Conservation (phyloP, 2,329 filamentous ascomycete genomes). For the Penicillium sp. region DNA sequence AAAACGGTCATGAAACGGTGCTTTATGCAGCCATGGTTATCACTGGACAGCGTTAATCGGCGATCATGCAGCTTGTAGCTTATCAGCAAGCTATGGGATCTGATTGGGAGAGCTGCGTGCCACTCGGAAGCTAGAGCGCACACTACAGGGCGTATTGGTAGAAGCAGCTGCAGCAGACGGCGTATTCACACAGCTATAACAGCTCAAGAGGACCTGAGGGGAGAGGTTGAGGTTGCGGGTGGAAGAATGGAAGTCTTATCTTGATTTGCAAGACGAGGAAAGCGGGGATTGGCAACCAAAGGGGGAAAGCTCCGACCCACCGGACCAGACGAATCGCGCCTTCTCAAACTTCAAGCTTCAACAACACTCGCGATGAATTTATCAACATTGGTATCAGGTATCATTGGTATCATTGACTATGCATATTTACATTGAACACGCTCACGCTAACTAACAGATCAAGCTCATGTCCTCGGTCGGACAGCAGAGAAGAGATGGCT, state of each 20-base stretch:
- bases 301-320: background rate
- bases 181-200: background rate
- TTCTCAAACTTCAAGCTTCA: background rate
- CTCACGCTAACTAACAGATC: background rate
- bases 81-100: background rate
- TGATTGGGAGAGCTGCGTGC: slow-evolving; percentile 9
- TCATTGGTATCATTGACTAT: background rate
- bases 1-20: background rate
- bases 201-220: background rate
- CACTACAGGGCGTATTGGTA: background rate
- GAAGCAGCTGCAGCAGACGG: background rate
- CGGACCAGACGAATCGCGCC: background rate
- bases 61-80: background rate
- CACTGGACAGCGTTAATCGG: background rate
- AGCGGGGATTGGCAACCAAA: background rate
- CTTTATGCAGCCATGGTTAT: background rate
- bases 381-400: background rate
- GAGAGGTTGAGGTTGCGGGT: background rate
- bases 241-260: background rate
- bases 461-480: background rate
- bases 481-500: background rate
- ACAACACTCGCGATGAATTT: background rate
- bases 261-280: background rate
- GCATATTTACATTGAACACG: background rate
- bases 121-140: background rate